Percentiles rank a stretch among this genome's conserved stretches.
phyloP scores from a whole-genome alignment of 495 filamentous ascomycete genomes.

The Penicillium maclennaniae region DNA sequence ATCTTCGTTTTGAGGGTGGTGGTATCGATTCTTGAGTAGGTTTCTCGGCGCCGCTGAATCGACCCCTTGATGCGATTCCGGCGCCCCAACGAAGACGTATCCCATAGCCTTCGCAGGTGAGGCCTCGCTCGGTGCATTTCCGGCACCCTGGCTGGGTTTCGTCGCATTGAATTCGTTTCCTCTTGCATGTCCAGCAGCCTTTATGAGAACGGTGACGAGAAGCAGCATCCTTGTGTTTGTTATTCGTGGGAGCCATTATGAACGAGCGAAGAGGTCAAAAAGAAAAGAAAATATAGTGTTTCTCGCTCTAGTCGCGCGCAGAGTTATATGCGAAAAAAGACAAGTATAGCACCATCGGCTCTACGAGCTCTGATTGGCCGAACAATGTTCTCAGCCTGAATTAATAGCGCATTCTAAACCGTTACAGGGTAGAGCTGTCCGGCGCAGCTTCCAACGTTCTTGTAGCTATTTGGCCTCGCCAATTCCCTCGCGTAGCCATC shows the following conservation, averaged over 20 bases:
- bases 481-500: constrained; percentile 18
- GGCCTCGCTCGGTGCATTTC: constrained; percentile 18
- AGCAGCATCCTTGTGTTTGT: constrained; percentile 13
- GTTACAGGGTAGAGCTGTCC: constrained; percentile 17
- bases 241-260: constrained; percentile 10
- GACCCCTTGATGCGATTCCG: constrained; percentile 28
- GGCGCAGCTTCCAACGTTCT: constrained; percentile 3
- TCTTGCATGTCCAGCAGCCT: constrained; percentile 33
- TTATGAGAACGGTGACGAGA: constrained; percentile 24
- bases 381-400: constrained; percentile 24
- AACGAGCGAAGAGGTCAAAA: not conserved
- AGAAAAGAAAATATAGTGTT: not conserved
- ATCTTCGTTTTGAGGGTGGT: constrained; percentile 22
- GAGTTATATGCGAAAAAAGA: constrained; percentile 9
- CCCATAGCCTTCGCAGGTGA: constrained; percentile 28
- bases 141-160: constrained; percentile 21
- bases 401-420: constrained; percentile 21
- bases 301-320: constrained; percentile 6
- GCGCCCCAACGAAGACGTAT: constrained; percentile 30
- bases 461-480: constrained; percentile 8
- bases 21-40: constrained; percentile 25
- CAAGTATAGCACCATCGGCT: constrained; percentile 3
- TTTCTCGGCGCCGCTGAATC: constrained; percentile 26
- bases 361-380: constrained; percentile 19
- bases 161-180: constrained; percentile 28